Evolutionary conservation across 2,329 filamentous ascomycete genomes (phyloP).

Genomic region (Dothistroma pini): DNA sequence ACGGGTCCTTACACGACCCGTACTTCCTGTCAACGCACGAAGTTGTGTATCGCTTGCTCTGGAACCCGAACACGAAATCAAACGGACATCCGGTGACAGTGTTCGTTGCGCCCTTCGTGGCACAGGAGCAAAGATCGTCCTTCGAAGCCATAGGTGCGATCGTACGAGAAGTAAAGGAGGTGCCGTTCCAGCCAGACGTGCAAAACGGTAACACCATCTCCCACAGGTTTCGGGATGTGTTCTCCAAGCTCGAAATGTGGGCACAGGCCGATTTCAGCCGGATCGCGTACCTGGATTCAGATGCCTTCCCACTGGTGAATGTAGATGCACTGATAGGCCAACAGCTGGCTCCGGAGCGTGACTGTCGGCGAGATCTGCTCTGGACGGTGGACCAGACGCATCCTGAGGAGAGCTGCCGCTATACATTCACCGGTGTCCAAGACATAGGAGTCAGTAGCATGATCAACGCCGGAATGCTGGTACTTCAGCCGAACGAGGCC

Average conservation of each 20-base stretch:
- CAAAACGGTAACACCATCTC: constrained; percentile 26
- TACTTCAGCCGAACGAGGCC: constrained; percentile 30
- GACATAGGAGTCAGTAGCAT: constrained; percentile 15
- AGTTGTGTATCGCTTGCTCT: constrained; percentile 34
- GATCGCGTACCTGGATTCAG: constrained; percentile 35
- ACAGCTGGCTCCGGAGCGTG: constrained; percentile 18
- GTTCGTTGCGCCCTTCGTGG: constrained; percentile 35
- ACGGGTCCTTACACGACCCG: constrained; percentile 34
- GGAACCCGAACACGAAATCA: constrained; percentile 28
- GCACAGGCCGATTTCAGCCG: constrained; percentile 32
- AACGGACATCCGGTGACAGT: constrained; percentile 30
- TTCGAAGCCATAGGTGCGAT: constrained; percentile 35
- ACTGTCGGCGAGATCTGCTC: constrained; percentile 27
- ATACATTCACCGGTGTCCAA: constrained; percentile 30
- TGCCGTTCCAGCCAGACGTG: constrained; percentile 31
- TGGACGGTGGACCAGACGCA: constrained; percentile 25
- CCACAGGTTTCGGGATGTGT: constrained; percentile 35
- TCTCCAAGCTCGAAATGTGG: constrained; percentile 39
- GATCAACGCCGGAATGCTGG: constrained; percentile 35
- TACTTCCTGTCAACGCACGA: constrained; percentile 37
- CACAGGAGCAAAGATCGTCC: constrained; percentile 31
- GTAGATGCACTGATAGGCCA: constrained; percentile 33
- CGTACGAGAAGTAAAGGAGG: constrained; percentile 32
- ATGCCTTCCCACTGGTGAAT: constrained; percentile 33
- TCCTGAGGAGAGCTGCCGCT: constrained; percentile 29